Evolutionary conservation across 2,329 filamentous ascomycete species (phyloP).

Genomic region (Hypoxylon sp.): DNA sequence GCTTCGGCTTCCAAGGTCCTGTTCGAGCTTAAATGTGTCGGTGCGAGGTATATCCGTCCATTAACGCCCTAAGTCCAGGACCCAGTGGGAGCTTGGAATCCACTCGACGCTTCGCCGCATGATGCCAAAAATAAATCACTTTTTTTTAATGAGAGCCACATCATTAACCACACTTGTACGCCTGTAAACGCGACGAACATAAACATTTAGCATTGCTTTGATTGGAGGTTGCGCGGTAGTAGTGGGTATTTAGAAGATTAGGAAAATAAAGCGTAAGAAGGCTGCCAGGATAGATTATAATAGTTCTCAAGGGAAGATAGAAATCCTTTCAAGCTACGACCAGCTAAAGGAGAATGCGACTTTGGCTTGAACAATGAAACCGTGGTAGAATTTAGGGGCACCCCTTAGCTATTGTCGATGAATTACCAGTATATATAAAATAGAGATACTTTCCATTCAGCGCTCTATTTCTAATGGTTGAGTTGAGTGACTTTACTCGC

Average conservation of each 20-base stretch:
- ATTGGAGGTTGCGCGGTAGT: conserved; percentile 5
- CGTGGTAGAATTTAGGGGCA: neutral
- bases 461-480: neutral
- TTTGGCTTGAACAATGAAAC: neutral
- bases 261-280: no score
- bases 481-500: neutral
- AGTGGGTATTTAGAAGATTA: neutral
- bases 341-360: neutral
- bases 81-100: conserved; percentile 3
- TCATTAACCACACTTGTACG: neutral
- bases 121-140: conserved; percentile 38
- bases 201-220: neutral
- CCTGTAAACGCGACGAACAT: neutral
- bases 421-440: no score
- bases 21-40: conserved; percentile 29
- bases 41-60: conserved; percentile 25
- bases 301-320: neutral
- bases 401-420: no score
- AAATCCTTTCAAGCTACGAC: neutral
- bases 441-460: no score
- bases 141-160: conserved; percentile 28
- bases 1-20: conserved; percentile 9
- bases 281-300: neutral
- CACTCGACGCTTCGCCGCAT: conserved; percentile 29
- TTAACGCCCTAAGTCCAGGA: neutral